Base-by-base conservation (phyloP, 2,329 filamentous ascomycete genomes). In the Cladophialophora chaetospira region DNA sequence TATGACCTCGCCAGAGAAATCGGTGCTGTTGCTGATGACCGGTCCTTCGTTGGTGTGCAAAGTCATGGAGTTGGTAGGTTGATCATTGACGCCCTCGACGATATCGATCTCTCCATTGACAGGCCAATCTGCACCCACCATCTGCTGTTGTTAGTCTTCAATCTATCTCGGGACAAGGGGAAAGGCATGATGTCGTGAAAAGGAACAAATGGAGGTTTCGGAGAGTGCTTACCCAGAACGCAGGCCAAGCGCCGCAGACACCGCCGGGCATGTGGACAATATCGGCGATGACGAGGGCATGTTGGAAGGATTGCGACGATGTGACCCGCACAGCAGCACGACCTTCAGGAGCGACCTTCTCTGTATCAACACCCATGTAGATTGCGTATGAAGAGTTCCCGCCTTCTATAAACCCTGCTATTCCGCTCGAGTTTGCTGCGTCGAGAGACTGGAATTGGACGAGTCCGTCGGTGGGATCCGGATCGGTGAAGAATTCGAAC, bases 231-330 rank as follows among this genome's bases (percentile, higher is more conserved):
- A n/a, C n/a, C 76, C 77, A 78, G 60, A 77, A 78, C 5, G 77
- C 77, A 2, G 79, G 79, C 79, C 79, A 82, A 26, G 73, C 77
- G 44, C 76, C 79, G 56, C 79, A 82, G 42, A 73, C 71, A 42
- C 70, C 71, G 9, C 71, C 72, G 2, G 78, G 78, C 71, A 78
- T 76, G 61, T 80, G 78, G 3, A 69, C 67, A 55, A 80, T 72
- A 56, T 80, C 78, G 29, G 75, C 70, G 50, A 80, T 71, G 49
- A 79, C 72, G 23, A 80, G 66, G 2, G 76, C 77, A 40, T 77
- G 67, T 40, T 76, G 73, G 56, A 75, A 79, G 46, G 70, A 69
- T 46, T 76, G 70, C 45, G 73, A 75, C 54, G 70, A 76, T 21
- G 71, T 70, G 26, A 80, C 73, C 10, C 77, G 75, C 33, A 79